Conservation (phyloP, 768 basidiomycete species). For the Termitomyces sp. region DNA sequence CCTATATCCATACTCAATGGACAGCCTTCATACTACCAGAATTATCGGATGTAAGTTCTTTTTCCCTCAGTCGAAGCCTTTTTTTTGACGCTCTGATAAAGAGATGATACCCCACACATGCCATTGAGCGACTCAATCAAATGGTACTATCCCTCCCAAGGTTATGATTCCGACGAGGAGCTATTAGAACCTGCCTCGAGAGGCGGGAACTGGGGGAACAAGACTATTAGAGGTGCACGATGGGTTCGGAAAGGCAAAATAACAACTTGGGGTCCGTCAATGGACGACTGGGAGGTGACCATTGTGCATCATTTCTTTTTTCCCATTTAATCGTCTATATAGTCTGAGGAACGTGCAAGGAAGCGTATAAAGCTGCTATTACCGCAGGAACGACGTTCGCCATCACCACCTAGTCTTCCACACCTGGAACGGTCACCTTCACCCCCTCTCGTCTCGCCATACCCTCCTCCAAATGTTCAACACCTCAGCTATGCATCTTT, state of each 20-base stretch:
- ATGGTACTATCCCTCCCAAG: conserved; percentile 86
- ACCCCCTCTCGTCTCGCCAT: conserved; percentile 76
- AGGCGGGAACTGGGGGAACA: conserved; percentile 84
- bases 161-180: conserved; percentile 66
- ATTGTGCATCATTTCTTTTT: background rate
- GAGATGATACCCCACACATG: conserved; percentile 24
- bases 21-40: conserved; percentile 12
- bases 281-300: conserved; percentile 85
- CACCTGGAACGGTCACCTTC: conserved; percentile 76
- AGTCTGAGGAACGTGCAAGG: conserved; percentile 83
- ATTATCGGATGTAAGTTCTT: conserved; percentile 28
- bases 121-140: conserved; percentile 71
- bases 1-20: background rate
- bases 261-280: conserved; percentile 77
- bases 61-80: background rate
- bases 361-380: conserved; percentile 73
- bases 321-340: conserved; percentile 17
- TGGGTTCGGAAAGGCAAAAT: conserved; percentile 86
- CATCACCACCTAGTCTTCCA: conserved; percentile 70
- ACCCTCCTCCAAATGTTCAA: conserved; percentile 62
- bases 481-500: conserved; percentile 81
- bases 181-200: conserved; percentile 42
- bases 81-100: conserved; percentile 1
- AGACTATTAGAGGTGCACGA: conserved; percentile 69
- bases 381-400: conserved; percentile 60